Conservation (phyloP, 176 grass and related monocot genomes). For the Cocos nucifera region DNA sequence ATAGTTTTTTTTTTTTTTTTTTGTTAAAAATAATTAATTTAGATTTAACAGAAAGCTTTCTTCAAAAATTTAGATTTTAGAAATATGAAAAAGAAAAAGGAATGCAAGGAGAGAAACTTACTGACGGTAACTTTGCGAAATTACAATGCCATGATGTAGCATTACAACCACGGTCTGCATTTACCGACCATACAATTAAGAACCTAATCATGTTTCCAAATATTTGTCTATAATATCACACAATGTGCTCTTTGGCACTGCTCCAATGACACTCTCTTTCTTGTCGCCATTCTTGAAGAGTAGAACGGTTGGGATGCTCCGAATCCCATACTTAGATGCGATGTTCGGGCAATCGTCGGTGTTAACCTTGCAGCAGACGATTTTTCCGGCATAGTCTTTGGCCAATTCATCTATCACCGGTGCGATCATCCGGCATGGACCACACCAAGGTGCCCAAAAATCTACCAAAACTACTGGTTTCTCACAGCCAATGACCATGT, state of each 20-base stretch:
- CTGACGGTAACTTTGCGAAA: too few relatives aligned
- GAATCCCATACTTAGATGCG: slow-evolving; percentile 60
- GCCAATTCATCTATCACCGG: slow-evolving; percentile 88
- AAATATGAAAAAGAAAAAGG: too few relatives aligned
- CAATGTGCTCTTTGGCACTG: slow-evolving; percentile 68
- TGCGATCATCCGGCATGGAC: slow-evolving; percentile 87
- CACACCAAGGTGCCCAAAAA: slow-evolving; percentile 99
- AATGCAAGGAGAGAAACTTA: too few relatives aligned
- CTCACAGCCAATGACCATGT: slow-evolving; percentile 45
- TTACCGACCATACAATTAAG: too few relatives aligned
- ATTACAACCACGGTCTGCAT: too few relatives aligned
- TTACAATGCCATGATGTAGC: too few relatives aligned
- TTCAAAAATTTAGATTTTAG: too few relatives aligned
- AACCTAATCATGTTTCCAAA: slow-evolving; percentile 22
- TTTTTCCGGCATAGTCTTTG: slow-evolving; percentile 72
- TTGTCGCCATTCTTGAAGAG: slow-evolving; percentile 86
- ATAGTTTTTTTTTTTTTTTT: too few relatives aligned
- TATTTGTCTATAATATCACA: slow-evolving; percentile 65
- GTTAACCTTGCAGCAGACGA: slow-evolving; percentile 85
- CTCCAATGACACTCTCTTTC: slow-evolving; percentile 87
- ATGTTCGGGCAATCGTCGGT: slow-evolving; percentile 74
- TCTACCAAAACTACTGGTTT: slow-evolving; percentile 75
- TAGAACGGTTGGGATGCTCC: slow-evolving; percentile 94
- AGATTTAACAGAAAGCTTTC: too few relatives aligned
- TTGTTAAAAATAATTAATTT: too few relatives aligned